phyloP scores from a whole-genome alignment of 495 filamentous ascomycete genomes.

The Hypoxylon rickii region DNA sequence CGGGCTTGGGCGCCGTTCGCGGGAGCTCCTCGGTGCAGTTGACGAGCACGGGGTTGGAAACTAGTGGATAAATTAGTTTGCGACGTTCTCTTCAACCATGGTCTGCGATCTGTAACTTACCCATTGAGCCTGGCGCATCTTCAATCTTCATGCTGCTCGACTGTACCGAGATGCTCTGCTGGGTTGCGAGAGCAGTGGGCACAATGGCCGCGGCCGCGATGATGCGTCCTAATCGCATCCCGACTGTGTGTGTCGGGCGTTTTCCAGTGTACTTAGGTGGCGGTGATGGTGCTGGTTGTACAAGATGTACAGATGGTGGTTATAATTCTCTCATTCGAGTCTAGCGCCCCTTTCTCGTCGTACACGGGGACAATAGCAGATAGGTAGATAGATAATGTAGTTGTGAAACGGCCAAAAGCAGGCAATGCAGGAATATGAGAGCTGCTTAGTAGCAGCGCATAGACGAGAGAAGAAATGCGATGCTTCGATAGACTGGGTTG shows the following conservation, averaged over 20 bases:
- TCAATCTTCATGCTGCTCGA: constrained; percentile 26
- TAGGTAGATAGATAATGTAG: constrained; percentile 4
- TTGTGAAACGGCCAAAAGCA: neutral
- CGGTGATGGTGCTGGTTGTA: constrained; percentile 3
- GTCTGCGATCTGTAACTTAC: constrained; percentile 9
- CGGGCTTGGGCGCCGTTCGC: constrained; percentile 8
- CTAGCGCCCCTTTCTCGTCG: no score
- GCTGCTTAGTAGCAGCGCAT: constrained; percentile 29
- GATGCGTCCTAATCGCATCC: constrained; percentile 20
- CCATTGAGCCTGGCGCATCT: constrained; percentile 20
- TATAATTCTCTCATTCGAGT: no score
- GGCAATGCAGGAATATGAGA: constrained; percentile 5
- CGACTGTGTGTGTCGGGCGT: no score
- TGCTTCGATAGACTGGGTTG: neutral
- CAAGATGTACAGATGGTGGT: constrained; percentile 12
- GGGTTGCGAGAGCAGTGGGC: constrained; percentile 5
- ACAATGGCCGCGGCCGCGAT: constrained; percentile 9
- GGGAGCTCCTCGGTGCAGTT: constrained; percentile 30
- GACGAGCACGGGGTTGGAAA: constrained; percentile 20
- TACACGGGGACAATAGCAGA: no score
- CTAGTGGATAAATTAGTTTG: neutral
- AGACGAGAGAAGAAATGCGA: neutral
- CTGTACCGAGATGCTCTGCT: constrained; percentile 12
- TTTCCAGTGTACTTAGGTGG: neutral
- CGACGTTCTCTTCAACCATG: no score